Percentiles rank a stretch among this genome's conserved stretches.
Conservation (phyloP, 495 filamentous ascomycete genomes). For the Aspergillus steynii region DNA sequence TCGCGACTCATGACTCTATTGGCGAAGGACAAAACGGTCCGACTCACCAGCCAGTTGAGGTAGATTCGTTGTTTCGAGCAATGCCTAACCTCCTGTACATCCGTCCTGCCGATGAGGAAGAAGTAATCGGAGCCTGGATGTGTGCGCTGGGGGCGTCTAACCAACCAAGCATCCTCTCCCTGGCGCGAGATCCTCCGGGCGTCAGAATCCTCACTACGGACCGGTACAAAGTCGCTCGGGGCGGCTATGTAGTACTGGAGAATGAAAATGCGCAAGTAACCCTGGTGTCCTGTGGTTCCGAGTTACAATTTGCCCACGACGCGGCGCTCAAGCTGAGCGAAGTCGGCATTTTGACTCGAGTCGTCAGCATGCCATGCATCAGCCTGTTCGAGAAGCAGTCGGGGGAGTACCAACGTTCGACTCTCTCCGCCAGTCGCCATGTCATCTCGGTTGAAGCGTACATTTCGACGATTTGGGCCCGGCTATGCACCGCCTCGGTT, state of each 20-base stretch:
- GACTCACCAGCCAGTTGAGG: constrained; percentile 55
- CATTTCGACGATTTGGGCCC: not conserved
- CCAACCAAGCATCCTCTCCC: constrained; percentile 35
- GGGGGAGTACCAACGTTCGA: not conserved
- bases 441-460: constrained; percentile 1
- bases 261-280: constrained; percentile 28
- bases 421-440: not conserved
- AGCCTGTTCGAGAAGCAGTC: not conserved
- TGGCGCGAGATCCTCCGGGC: constrained; percentile 29
- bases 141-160: constrained; percentile 33
- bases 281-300: constrained; percentile 36
- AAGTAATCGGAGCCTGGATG: constrained; percentile 47
- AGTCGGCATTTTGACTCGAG: constrained; percentile 10
- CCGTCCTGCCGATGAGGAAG: constrained; percentile 49
- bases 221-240: constrained; percentile 28
- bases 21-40: constrained; percentile 52
- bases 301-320: constrained; percentile 21
- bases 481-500: not conserved
- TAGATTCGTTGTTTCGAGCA: constrained; percentile 47
- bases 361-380: constrained; percentile 13
- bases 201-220: constrained; percentile 21
- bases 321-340: constrained; percentile 19
- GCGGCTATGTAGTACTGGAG: constrained; percentile 39
- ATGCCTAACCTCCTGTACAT: constrained; percentile 55
- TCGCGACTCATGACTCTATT: constrained; percentile 55